Evolutionary conservation across 108 stramenopile species (phyloP), one percentile per base, ranked within the genome.

Genomic region (Discostella stelligeroides): DNA sequence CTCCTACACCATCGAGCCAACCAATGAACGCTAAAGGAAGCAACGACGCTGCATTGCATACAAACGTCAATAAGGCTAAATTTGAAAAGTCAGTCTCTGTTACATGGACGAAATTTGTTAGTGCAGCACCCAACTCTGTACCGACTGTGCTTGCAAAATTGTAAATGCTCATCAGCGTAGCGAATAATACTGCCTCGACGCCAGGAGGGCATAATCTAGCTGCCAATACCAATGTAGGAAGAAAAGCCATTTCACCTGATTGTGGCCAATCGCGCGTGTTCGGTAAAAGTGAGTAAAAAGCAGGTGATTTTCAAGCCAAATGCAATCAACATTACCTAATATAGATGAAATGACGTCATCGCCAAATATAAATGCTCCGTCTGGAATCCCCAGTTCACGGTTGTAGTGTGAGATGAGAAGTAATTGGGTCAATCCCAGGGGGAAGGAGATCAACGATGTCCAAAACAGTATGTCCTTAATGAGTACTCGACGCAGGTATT

Each of bases 161-260:
- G 70, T 89, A 96, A 37, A 97, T 92, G 13, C 85, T 87, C 97
- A 98, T 98, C 54, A 98, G 76, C 20, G 91, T 88, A 17, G 93
- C 95, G 85, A 98, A 98, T 17, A 98, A 60, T 0, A 97, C 95
- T 15, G 96, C 96, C 76, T 98, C 97, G 1, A 97, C 84, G 11
- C 97, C 97, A 11, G 85, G 88, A 11, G 97, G 97, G 48, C 97
- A 98, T 5, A 98, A 56, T 23, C 85, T 75, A 20, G 96, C 95
- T 9, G 97, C 96, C 63, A 98, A 72, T 14, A 96, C 96, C n/a
- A 98, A 75, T 15, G 90, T 94, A 0, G 97, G 97, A 41, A 98
- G 72, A 76, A 98, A 98, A 48, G 96, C 95, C 23, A 98, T 70
- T 78, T 98, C 85, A 45, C 25, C 27, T 29, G 54, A 6, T 34